Evolutionary conservation across 2,329 filamentous ascomycete genomes (phyloP), one percentile per base, ranked within the genome.

Genomic region (Alternaria sp.): DNA sequence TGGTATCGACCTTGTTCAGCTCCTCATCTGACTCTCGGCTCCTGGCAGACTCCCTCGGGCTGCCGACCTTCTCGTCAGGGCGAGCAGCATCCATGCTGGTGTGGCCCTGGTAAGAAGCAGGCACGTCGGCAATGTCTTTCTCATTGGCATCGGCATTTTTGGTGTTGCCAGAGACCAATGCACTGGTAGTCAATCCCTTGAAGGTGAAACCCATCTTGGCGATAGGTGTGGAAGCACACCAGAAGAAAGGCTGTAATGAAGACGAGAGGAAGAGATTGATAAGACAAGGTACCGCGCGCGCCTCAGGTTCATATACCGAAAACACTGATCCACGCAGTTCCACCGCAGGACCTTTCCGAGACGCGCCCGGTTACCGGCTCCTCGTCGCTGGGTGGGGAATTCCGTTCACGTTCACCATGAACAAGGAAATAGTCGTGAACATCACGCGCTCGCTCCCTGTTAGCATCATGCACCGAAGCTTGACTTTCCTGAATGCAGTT

Each of bases 181-280:
- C 74, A 45, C 64, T 69, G 54, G 68, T 72, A 32, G 74, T 72
- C 64, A 77, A 57, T 19, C 73, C 74, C 61, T 69, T 75, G 74
- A 77, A 77, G 49, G 60, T 66, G 69, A 77, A 73, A 40, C 74
- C 75, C 75, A 77, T 77, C 25, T 57, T 70, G 67, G 60, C 43
- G 6, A 30, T 28, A 28, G 40, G 57, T 50, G 54, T 28, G 43
- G n/a, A 62, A 56, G 26, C 19, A 47, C 26, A 23, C 52, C 54
- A 58, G 54, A 28, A 57, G 44, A 64, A 44, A 59, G 57, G 30
- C n/a, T 23, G 49, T 40, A 19, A 52, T 45, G 58, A 58, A 45
- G 7, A 44, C n/a, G 25, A 57, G 62, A 62, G 55, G 57, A 25
- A 63, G 50, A 63, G 69, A 74, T 74, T 73, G 73, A 74, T 71